Evolutionary conservation across 192 early-diverging fungal species (phyloP).

Genomic region (Backusella parvicylindrica): DNA sequence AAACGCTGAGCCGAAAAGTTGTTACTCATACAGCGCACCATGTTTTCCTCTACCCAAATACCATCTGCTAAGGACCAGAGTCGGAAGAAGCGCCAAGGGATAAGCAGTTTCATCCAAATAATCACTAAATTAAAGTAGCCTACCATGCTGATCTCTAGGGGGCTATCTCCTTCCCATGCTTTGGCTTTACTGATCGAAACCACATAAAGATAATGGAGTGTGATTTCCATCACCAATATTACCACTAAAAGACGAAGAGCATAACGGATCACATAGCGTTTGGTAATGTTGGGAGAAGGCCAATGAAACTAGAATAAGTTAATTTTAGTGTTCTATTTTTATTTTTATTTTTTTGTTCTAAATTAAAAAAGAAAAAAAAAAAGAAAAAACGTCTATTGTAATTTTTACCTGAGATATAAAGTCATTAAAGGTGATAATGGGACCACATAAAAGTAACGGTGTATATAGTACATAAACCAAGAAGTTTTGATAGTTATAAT

Average conservation of each 20-base stretch:
- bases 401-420: slow-evolving; percentile 73
- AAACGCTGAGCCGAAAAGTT: slow-evolving; percentile 93
- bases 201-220: slow-evolving; percentile 83
- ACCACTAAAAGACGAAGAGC: slow-evolving; percentile 62
- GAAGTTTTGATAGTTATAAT: slow-evolving; percentile 80
- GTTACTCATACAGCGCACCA: slow-evolving; percentile 94
- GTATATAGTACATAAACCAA: slow-evolving; percentile 78
- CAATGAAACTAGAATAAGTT: slow-evolving; percentile 43
- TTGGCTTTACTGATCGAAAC: slow-evolving; percentile 86
- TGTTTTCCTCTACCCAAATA: slow-evolving; percentile 88
- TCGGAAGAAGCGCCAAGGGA: slow-evolving; percentile 97
- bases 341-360: not conserved
- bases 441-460: slow-evolving; percentile 92
- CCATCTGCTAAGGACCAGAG: slow-evolving; percentile 95
- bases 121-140: slow-evolving; percentile 87
- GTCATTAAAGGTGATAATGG: slow-evolving; percentile 93
- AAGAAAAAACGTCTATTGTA: not conserved
- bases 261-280: slow-evolving; percentile 47
- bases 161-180: slow-evolving; percentile 80
- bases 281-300: slow-evolving; percentile 41
- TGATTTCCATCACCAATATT: slow-evolving; percentile 81
- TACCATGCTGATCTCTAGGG: slow-evolving; percentile 81
- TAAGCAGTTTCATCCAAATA: slow-evolving; percentile 94
- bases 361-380: not conserved
- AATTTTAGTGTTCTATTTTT: too few relatives aligned